Evolutionary conservation across 2,329 filamentous ascomycete genomes (phyloP).

Genomic region (Cytospora chrysosperma): DNA sequence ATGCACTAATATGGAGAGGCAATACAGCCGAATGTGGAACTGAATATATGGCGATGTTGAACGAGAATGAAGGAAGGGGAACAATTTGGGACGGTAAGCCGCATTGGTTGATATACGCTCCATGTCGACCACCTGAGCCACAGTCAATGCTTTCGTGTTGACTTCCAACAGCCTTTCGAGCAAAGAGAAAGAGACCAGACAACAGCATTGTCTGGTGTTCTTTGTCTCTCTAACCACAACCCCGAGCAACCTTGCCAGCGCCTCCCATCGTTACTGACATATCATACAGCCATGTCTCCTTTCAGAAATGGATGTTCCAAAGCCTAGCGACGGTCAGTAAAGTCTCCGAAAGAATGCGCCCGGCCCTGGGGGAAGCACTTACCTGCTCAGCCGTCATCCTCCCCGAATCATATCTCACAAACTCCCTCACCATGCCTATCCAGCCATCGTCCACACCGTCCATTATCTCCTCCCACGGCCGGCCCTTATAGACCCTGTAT

Average conservation of each 20-base stretch:
- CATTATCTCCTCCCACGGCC: constrained; percentile 69
- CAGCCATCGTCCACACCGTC: constrained; percentile 57
- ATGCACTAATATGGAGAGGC: background rate
- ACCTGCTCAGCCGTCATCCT: constrained; percentile 67
- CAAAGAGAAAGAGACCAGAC: background rate
- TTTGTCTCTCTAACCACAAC: constrained; percentile 5
- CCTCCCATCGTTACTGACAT: background rate
- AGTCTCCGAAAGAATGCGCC: background rate
- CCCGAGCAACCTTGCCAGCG: background rate
- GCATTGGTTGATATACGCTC: background rate
- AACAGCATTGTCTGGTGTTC: background rate
- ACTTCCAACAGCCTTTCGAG: background rate
- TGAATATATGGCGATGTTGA: background rate
- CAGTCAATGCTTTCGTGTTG: background rate
- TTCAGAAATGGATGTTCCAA: constrained; percentile 1
- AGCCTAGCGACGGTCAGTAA: background rate
- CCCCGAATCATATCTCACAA: constrained; percentile 72
- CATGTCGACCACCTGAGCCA: background rate
- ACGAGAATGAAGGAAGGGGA: background rate
- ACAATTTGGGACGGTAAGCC: background rate
- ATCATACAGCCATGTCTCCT: constrained; percentile 5
- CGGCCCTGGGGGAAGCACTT: background rate
- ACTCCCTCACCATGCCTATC: constrained; percentile 61
- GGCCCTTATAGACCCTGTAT: constrained; percentile 71
- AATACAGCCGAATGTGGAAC: background rate